Conservation (phyloP, 495 filamentous ascomycete species). For the Podospora didyma region DNA sequence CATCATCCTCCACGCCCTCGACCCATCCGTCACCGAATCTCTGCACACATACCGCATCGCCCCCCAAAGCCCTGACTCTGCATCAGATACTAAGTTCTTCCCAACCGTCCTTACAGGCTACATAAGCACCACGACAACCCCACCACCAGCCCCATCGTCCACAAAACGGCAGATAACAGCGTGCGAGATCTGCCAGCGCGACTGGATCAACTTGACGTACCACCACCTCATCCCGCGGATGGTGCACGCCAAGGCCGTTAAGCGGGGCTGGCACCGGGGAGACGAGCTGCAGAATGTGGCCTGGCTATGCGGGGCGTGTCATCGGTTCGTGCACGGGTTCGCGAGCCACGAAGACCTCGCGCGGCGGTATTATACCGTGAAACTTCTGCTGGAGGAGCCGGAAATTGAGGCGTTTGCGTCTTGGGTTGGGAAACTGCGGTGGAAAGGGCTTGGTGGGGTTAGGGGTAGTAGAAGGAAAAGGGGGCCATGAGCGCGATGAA, state of each 20-base stretch:
- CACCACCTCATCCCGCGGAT: constrained; percentile 79
- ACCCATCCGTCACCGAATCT: constrained; percentile 56
- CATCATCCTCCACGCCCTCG: constrained; percentile 34
- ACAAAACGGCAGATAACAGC: constrained; percentile 46
- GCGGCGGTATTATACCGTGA: constrained; percentile 67
- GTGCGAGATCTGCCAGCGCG: constrained; percentile 80
- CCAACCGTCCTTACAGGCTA: constrained; percentile 58
- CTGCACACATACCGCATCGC: constrained; percentile 58
- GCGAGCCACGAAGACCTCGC: constrained; percentile 78
- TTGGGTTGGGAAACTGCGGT: constrained; percentile 63
- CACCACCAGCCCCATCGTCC: constrained; percentile 56
- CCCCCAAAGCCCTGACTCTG: constrained; percentile 7
- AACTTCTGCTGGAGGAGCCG: constrained; percentile 62
- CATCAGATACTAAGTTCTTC: constrained; percentile 49
- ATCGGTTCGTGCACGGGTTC: constrained; percentile 77
- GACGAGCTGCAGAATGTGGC: constrained; percentile 76
- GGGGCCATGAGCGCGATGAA: not conserved
- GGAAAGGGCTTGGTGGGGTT: constrained; percentile 43
- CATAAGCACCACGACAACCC: constrained; percentile 46
- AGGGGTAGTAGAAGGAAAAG: not conserved
- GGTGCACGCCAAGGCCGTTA: constrained; percentile 73
- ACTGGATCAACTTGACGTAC: constrained; percentile 74
- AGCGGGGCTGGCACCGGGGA: constrained; percentile 76
- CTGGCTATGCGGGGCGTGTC: constrained; percentile 86
- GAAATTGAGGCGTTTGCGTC: constrained; percentile 67